Conservation (phyloP, 345 rosid species). For the Mallotus nudiflorus region DNA sequence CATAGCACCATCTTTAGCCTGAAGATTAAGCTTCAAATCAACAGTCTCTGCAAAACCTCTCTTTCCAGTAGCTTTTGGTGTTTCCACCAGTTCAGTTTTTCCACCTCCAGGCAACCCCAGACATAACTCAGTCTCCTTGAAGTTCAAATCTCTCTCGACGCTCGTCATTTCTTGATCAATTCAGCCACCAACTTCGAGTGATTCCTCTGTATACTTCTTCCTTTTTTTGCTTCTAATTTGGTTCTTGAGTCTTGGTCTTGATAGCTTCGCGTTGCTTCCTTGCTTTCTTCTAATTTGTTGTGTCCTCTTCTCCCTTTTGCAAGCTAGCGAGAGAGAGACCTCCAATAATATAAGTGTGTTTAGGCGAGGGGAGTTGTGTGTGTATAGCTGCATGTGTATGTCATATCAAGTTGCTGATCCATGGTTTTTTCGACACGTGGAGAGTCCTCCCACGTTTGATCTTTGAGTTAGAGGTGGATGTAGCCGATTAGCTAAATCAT, state of each 20-base stretch:
- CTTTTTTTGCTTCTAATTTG: not conserved
- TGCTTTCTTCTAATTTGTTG: not conserved
- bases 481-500: too few species aligned
- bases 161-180: slow-evolving; percentile 32
- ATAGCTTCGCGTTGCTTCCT: slow-evolving; percentile 11
- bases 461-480: too few species aligned
- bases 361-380: slow-evolving; percentile 6
- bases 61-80: slow-evolving; percentile 48
- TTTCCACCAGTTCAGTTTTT: slow-evolving; percentile 20
- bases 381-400: slow-evolving; percentile 42
- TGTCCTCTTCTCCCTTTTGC: slow-evolving; percentile 20
- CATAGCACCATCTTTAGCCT: slow-evolving; percentile 37
- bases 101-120: slow-evolving; percentile 65
- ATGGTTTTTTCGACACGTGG: slow-evolving; percentile 37
- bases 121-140: slow-evolving; percentile 69
- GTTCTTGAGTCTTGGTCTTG: slow-evolving; percentile 14
- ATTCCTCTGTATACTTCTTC: not conserved
- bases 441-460: slow-evolving; percentile 26
- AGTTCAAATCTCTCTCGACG: slow-evolving; percentile 34
- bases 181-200: slow-evolving; percentile 13
- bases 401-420: slow-evolving; percentile 25
- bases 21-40: slow-evolving; percentile 70
- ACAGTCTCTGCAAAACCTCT: slow-evolving; percentile 78
- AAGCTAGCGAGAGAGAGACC: slow-evolving; percentile 19
- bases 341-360: slow-evolving; percentile 42